Evolutionary conservation across 495 filamentous ascomycete species (phyloP), one percentile per base, ranked within the genome.

Genomic region (Aspergillus haitiensis): DNA sequence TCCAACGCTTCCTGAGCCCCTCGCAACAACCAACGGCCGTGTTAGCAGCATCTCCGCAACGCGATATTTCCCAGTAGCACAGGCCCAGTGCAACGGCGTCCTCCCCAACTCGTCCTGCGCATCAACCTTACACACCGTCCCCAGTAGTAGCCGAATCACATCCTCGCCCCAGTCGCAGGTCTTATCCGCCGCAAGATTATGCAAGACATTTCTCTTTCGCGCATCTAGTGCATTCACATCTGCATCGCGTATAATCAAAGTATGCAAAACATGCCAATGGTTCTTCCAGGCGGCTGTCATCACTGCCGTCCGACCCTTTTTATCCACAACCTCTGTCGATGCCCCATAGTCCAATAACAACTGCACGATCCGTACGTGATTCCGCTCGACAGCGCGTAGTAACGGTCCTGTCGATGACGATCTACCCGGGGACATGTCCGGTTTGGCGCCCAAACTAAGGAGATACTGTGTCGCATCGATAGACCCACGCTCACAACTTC

Each of bases 81-180:
- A 83, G 31, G 86, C 84, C 86, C 85, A 87, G 62, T 86, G 78
- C 52, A 88, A 61, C 32, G 86, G 81, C 34, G 82, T 84, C 27
- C 86, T 68, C 12, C 82, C 81, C 15, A 85, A 68, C 59, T 77
- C 74, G 69, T 72, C 80, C 60, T 56, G 71, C 7, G 66, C 77
- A 64, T 80, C 80, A 56, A 82, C 67, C 9, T 69, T 52, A 55
- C 79, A 77, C 34, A 71, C 63, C n/a, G 75, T 77, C 27, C 60
- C 53, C 58, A 84, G 58, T 39, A 85, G 46, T 31, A 81, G 57
- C 39, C 68, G 62, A 21, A 84, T 74, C 48, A 83, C 76, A 59
- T 79, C 74, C 34, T 80, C 71, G 0, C 77, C 79, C 81, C 81
- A 84, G 15, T 81, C 75, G 56, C 73, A 78, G 49, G 72, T 64